Evolutionary conservation across 2,329 filamentous ascomycete species (phyloP), one percentile per base, ranked within the genome.

Genomic region (Botryosphaeria dothidea): DNA sequence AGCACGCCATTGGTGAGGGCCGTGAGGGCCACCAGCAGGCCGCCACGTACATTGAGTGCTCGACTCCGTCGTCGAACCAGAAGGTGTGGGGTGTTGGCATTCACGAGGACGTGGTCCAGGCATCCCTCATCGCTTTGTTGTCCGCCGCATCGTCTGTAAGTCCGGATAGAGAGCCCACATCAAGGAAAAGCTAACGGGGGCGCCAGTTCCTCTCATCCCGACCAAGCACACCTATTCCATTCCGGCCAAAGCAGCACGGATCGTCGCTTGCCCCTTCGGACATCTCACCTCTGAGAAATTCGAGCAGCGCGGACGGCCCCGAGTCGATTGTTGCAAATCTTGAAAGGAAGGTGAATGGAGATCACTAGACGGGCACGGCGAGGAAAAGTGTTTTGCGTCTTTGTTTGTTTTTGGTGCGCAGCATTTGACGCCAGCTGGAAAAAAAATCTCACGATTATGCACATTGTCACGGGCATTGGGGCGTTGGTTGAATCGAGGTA

Each of bases 41-140:
- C n/a, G 94, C 93, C 1, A 92, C 93, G 2, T 98, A 96, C 75
- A 96, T 98, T 68, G 92, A 97, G 78, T 97, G 93, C 79, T 93
- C 86, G 29, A 85, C 88, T 21, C 80, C 85, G 3, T 87, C 86
- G 52, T 89, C 84, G 68, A 85, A 85, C 62, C 84, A 92, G 72
- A 90, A 87, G 72, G 90, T 96, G 2, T 97, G 93, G 92, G 93
- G 93, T 70, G 90, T 97, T 6, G 93, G 92, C 36, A 92, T 97
- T 71, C 92, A 97, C 76, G 90, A 94, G 76, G 94, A 97, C 82
- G 92, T 96, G 67, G 92, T 96, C 21, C 92, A 96, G 78, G 93
- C 92, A 71, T 93, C 90, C 77, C 85, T 97, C 73, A 91, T 93
- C 75, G 93, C 93, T 65, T 83, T 97, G 70, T 82, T 97, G 75